Percentiles rank a stretch among this genome's conserved stretches.
Conservation (phyloP, 2,329 filamentous ascomycete genomes). For the Penicillium sp. region DNA sequence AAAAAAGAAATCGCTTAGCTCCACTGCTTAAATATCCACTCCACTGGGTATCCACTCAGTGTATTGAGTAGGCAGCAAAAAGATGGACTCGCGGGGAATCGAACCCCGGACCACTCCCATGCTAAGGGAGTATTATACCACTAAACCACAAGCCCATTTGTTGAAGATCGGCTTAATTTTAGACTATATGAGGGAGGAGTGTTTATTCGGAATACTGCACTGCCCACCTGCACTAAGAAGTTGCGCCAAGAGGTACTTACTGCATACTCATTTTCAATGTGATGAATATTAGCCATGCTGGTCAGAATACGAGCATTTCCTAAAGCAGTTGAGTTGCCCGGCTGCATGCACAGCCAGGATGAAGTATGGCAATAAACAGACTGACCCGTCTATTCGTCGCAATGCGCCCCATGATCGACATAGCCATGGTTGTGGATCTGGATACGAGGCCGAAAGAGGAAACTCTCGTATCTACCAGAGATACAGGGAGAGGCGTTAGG, state of each 20-base stretch:
- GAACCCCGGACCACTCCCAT: constrained; percentile 55
- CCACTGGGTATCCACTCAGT: too few relatives aligned
- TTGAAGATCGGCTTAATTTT: not conserved
- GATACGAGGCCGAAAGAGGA: constrained; percentile 16
- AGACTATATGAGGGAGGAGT: not conserved
- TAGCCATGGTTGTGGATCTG: too few relatives aligned
- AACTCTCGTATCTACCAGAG: constrained; percentile 28
- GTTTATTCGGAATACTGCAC: too few relatives aligned
- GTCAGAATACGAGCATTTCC: not conserved
- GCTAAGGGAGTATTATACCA: constrained; percentile 55
- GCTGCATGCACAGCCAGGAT: not conserved
- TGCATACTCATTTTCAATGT: too few relatives aligned
- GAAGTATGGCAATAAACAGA: not conserved
- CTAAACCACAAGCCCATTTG: constrained; percentile 48
- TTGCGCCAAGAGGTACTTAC: too few relatives aligned
- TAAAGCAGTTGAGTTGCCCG: not conserved
- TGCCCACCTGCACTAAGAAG: not conserved
- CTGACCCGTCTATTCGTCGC: not conserved
- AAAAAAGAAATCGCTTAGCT: too few relatives aligned
- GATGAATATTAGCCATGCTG: not conserved
- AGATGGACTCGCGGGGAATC: constrained; percentile 54
- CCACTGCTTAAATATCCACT: too few relatives aligned
- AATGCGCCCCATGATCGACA: constrained; percentile 6
- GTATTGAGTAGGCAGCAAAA: too few relatives aligned
- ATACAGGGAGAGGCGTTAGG: too few relatives aligned